A percentile compares a stretch with the other conserved stretches of the same genome.
Conservation (phyloP, 306 rosid species). For the Cucurbita moschata region DNA sequence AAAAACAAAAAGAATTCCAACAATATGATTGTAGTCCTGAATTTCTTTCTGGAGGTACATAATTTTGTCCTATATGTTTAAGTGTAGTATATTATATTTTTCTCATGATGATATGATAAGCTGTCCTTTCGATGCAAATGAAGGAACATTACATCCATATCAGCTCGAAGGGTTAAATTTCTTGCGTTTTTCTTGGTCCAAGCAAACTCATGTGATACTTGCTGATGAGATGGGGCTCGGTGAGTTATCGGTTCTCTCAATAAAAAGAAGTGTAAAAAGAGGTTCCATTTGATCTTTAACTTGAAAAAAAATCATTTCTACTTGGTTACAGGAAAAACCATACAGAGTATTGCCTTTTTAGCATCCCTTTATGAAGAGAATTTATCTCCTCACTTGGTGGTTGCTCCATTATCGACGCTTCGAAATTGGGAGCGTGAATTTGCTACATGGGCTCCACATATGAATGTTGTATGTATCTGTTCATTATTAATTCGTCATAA, state of each 20-base stretch:
- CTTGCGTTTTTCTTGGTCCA: constrained; percentile 95
- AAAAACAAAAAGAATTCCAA: constrained; percentile 81
- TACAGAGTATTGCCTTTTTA: constrained; percentile 94
- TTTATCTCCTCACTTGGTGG: constrained; percentile 76
- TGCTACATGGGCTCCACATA: constrained; percentile 98
- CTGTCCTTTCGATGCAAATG: constrained; percentile 13
- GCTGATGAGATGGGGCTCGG: constrained; percentile 99
- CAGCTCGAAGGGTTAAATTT: constrained; percentile 99
- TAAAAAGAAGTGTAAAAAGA: neutral
- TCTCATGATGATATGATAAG: neutral
- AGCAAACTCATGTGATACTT: constrained; percentile 94
- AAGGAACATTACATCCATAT: constrained; percentile 87
- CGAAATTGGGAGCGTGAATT: constrained; percentile 99
- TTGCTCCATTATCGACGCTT: constrained; percentile 94
- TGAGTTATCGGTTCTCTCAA: constrained; percentile 14
- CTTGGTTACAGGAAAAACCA: constrained; percentile 69
- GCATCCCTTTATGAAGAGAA: constrained; percentile 78
- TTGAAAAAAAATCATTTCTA: constrained; percentile 5
- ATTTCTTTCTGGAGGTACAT: constrained; percentile 68
- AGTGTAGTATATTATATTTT: constrained; percentile 8
- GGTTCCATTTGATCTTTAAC: neutral
- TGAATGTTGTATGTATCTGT: constrained; percentile 77
- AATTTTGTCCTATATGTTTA: constrained; percentile 8
- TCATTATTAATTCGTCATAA: constrained; percentile 6
- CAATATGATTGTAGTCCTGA: constrained; percentile 74